These are phyloP conservation scores for Macadamia integrifolia DNA, from an alignment of 164 flowering plant species.

Conservation along the genomic window DNA sequence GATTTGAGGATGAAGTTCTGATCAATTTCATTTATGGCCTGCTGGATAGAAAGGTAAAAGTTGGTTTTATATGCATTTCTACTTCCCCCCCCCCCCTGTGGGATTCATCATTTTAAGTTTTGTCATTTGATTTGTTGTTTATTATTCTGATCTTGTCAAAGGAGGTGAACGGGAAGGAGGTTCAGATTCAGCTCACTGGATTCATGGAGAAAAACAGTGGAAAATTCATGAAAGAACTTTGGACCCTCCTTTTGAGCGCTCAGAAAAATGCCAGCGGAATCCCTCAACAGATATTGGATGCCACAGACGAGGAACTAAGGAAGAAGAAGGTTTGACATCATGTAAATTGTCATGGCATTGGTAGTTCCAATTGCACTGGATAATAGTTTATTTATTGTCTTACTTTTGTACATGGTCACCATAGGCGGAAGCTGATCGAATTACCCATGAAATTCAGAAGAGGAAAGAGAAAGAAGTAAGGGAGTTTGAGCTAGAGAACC, in stretches of 20 bases:
- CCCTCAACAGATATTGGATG: conserved; percentile 95
- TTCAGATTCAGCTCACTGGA: conserved; percentile 89
- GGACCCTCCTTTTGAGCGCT: conserved; percentile 86
- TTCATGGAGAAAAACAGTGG: conserved; percentile 98
- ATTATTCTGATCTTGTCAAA: conserved; percentile 20
- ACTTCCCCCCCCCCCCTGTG: neutral
- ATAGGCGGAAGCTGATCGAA: conserved; percentile 73
- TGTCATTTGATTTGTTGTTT: neutral
- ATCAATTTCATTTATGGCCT: conserved; percentile 86
- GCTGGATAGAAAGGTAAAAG: conserved; percentile 70
- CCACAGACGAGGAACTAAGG: conserved; percentile 11
- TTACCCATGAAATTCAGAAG: conserved; percentile 62
- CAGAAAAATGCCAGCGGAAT: conserved; percentile 88
- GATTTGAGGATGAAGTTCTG: conserved; percentile 94
- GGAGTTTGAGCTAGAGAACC: conserved; percentile 36
- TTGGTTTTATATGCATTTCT: neutral
- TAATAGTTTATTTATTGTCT: neutral
- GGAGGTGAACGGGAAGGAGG: conserved; percentile 88
- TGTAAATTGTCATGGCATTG: neutral
- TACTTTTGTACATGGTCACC: neutral
- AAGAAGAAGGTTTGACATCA: conserved; percentile 2
- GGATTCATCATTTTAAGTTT: neutral
- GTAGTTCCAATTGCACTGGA: neutral
- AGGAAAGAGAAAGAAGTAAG: conserved; percentile 60
- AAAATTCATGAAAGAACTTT: conserved; percentile 97